Percentiles rank a stretch among this genome's conserved stretches.
Evolutionary conservation across 805 yeast genomes (phyloP).

Genomic region (Millerago galiae): DNA sequence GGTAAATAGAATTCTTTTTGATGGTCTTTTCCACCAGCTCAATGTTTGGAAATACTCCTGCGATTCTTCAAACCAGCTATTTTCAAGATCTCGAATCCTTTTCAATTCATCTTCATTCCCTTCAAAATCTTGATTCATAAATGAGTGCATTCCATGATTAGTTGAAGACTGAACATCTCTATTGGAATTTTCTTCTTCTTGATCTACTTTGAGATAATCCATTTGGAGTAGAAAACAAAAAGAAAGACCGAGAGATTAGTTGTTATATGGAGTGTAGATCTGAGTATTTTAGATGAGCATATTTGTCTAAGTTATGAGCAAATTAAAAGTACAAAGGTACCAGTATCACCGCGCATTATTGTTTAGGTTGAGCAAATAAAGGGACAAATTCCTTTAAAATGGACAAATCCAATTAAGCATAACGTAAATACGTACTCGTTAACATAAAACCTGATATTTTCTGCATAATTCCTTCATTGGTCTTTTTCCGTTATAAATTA

Average conservation of each 20-base stretch:
- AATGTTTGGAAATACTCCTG: neutral
- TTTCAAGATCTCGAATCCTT: neutral
- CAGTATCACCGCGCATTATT: neutral
- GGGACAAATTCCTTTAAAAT: too few relatives aligned
- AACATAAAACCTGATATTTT: too few relatives aligned
- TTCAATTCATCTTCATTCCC: neutral
- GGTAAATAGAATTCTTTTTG: constrained; percentile 4
- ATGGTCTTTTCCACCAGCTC: neutral
- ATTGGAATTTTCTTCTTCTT: neutral
- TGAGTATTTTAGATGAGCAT: neutral
- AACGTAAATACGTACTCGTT: too few relatives aligned
- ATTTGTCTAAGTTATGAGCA: neutral
- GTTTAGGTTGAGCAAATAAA: neutral
- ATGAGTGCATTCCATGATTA: neutral
- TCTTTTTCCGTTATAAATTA: too few relatives aligned
- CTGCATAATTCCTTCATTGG: too few relatives aligned
- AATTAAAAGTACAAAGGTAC: neutral
- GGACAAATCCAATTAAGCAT: neutral
- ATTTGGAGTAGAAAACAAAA: too few relatives aligned
- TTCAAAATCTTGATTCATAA: neutral
- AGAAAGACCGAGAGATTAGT: too few relatives aligned
- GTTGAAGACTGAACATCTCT: too few relatives aligned
- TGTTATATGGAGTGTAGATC: too few relatives aligned
- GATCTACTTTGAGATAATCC: neutral
- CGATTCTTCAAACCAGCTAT: neutral